Evolutionary conservation across 805 yeast species (phyloP).

Genomic region (Kodamaea fukazawae): DNA sequence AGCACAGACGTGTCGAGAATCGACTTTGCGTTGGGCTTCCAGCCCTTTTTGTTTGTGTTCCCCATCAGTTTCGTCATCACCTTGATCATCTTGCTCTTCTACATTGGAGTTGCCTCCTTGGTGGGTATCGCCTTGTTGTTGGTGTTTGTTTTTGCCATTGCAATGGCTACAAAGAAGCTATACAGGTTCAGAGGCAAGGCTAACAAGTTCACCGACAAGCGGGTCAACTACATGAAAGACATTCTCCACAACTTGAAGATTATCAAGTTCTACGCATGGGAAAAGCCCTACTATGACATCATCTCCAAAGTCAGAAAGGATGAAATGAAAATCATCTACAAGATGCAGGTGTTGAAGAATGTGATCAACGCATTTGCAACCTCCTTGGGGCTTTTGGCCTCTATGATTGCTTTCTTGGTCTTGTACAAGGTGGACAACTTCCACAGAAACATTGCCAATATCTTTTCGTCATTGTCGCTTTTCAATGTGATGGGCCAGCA

Average conservation of each 20-base stretch:
- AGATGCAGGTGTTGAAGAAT: constrained; percentile 65
- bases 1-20: constrained; percentile 25
- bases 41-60: constrained; percentile 21
- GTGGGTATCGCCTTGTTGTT: constrained; percentile 23
- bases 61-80: constrained; percentile 23
- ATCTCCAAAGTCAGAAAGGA: constrained; percentile 53
- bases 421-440: constrained; percentile 30
- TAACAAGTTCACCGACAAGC: constrained; percentile 63
- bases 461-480: constrained; percentile 68
- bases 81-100: constrained; percentile 20
- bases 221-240: constrained; percentile 76
- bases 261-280: constrained; percentile 91
- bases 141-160: constrained; percentile 38
- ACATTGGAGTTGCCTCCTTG: constrained; percentile 23
- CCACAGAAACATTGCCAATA: constrained; percentile 51
- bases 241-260: constrained; percentile 72
- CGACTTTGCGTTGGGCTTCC: constrained; percentile 27
- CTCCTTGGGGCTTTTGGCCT: constrained; percentile 65
- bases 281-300: constrained; percentile 62
- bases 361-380: constrained; percentile 63
- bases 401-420: constrained; percentile 53
- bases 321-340: constrained; percentile 61
- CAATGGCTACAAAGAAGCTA: constrained; percentile 48
- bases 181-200: constrained; percentile 48
- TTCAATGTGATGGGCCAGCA: constrained; percentile 61